A percentile compares a stretch with the other conserved stretches of the same genome.
phyloP scores from a whole-genome alignment of 208 protist genomes.

The Trypanosoma congolense region DNA sequence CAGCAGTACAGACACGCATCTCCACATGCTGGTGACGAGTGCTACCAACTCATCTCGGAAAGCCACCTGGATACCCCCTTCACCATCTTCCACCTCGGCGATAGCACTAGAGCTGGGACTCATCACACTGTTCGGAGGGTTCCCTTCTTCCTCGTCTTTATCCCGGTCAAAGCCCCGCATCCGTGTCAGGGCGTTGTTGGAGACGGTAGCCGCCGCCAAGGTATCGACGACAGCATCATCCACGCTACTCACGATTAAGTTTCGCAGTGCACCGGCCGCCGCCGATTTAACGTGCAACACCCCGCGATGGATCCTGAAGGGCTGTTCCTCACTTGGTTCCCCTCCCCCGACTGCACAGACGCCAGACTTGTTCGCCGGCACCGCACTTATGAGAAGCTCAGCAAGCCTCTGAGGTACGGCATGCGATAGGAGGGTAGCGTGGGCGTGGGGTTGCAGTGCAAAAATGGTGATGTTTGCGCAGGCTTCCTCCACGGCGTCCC shows the following conservation, averaged over 20 bases:
- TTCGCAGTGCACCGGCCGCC: slow-evolving; percentile 54
- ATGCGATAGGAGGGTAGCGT: slow-evolving; percentile 28
- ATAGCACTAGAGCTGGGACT: too few relatives aligned
- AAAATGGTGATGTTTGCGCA: slow-evolving; percentile 48
- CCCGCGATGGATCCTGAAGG: slow-evolving; percentile 19
- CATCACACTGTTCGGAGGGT: too few relatives aligned
- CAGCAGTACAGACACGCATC: too few relatives aligned
- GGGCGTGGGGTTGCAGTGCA: slow-evolving; percentile 30
- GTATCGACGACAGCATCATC: slow-evolving; percentile 54
- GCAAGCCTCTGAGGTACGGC: slow-evolving; percentile 46
- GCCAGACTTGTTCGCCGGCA: slow-evolving; percentile 4
- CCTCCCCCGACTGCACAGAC: background rate
- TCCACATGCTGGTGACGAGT: slow-evolving; percentile 31
- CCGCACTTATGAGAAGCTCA: slow-evolving; percentile 35
- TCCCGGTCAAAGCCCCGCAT: background rate
- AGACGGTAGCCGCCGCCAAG: slow-evolving; percentile 19
- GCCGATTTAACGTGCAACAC: slow-evolving; percentile 49
- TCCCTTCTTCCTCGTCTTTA: too few relatives aligned
- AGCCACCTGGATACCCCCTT: background rate
- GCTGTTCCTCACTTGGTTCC: background rate
- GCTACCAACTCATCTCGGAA: slow-evolving; percentile 30
- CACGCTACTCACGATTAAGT: slow-evolving; percentile 52
- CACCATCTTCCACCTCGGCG: too few relatives aligned
- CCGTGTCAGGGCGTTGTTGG: background rate
- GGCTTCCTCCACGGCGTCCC: slow-evolving; percentile 43